phyloP scores from a whole-genome alignment of 768 basidiomycete species.

The Boletus sp. region DNA sequence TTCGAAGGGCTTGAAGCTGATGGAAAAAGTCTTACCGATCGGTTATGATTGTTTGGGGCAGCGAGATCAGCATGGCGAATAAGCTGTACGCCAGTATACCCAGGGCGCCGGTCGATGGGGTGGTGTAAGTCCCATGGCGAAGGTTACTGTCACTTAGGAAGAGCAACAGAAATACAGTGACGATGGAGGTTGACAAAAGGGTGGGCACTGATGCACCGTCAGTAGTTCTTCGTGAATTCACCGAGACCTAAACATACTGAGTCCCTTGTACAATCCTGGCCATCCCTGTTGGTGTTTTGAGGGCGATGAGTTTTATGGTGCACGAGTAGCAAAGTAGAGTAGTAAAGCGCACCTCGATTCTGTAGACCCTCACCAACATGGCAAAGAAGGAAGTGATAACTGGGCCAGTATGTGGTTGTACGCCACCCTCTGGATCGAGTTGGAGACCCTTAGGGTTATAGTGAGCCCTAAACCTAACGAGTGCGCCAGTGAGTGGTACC shows the following conservation, averaged over 20 bases:
- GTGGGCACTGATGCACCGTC: constrained; percentile 46
- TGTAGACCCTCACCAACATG: constrained; percentile 70
- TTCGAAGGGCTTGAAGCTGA: not conserved
- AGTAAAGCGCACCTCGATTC: constrained; percentile 58
- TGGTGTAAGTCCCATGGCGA: constrained; percentile 62
- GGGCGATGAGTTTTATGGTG: not conserved
- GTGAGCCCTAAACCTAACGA: constrained; percentile 79
- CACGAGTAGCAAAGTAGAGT: not conserved
- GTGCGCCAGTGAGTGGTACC: constrained; percentile 63
- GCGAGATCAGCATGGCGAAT: constrained; percentile 60
- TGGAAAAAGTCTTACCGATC: constrained; percentile 53
- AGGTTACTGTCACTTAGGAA: constrained; percentile 58
- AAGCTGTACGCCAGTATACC: constrained; percentile 65
- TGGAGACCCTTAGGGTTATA: constrained; percentile 85
- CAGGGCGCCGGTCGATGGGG: constrained; percentile 59
- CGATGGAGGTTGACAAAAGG: constrained; percentile 46
- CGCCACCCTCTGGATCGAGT: constrained; percentile 72
- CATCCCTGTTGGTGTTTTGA: constrained; percentile 46
- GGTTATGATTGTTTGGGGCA: constrained; percentile 72
- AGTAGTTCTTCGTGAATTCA: constrained; percentile 37
- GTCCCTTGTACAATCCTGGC: constrained; percentile 77
- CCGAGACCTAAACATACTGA: constrained; percentile 42
- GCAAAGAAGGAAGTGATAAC: constrained; percentile 72
- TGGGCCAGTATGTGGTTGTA: constrained; percentile 75
- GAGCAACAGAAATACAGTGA: constrained; percentile 56